Conservation (phyloP, 768 basidiomycete genomes). For the Leccinum uliginosum region DNA sequence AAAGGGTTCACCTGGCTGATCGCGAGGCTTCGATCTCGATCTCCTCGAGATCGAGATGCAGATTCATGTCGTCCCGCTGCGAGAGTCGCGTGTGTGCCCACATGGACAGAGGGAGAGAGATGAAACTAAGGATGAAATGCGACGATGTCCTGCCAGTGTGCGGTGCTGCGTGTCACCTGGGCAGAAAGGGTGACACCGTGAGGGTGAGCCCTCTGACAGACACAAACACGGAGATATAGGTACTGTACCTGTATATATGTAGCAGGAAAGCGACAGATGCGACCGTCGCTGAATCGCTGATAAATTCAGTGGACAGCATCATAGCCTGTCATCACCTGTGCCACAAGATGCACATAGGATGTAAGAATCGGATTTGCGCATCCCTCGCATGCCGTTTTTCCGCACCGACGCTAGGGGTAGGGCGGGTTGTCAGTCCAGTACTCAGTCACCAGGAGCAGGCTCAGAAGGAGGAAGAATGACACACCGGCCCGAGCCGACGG, state of each 20-base stretch:
- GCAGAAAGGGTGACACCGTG: no score
- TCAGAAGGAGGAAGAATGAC: not conserved
- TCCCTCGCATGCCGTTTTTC: no score
- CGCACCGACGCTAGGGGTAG: no score
- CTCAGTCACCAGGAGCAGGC: no score
- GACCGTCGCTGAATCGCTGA: no score
- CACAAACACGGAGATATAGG: not conserved
- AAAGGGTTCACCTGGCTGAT: not conserved
- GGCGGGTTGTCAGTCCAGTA: no score
- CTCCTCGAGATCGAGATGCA: not conserved
- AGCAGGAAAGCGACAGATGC: no score
- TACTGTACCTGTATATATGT: not conserved
- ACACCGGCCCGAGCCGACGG: no score
- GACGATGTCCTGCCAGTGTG: not conserved
- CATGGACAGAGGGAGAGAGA: not conserved
- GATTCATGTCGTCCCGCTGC: not conserved
- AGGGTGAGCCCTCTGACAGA: not conserved
- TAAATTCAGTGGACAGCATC: no score
- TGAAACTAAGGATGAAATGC: not conserved
- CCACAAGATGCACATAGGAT: no score
- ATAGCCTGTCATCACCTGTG: no score
- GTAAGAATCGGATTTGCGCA: no score
- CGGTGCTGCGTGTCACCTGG: not conserved
- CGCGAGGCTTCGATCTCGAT: not conserved
- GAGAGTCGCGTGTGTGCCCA: not conserved